Evolutionary conservation across 139 green algal genomes (phyloP).

Genomic region (Coelastrella sp.): DNA sequence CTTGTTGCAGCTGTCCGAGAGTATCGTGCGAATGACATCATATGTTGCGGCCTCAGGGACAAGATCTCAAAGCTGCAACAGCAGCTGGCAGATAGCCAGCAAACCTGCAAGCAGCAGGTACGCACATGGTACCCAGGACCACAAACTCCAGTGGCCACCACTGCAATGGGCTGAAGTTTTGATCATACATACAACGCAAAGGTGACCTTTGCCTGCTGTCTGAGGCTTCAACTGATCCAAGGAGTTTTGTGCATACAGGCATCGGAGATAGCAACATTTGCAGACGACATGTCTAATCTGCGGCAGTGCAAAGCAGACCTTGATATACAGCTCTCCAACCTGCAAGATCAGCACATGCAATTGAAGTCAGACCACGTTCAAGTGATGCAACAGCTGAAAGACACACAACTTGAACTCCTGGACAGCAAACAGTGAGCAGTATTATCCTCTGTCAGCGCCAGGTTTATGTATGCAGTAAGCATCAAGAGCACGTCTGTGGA

Average conservation of each 20-base stretch:
- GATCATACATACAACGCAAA: not conserved
- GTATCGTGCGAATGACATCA: conserved; percentile 42
- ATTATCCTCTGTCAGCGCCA: too few relatives aligned
- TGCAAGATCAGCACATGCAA: conserved; percentile 38
- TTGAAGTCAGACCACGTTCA: not conserved
- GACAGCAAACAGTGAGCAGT: conserved; percentile 19
- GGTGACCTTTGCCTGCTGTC: not conserved
- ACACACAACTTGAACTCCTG: not conserved
- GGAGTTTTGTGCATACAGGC: not conserved
- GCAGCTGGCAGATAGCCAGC: conserved; percentile 20
- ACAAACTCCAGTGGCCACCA: too few relatives aligned
- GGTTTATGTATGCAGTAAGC: not conserved
- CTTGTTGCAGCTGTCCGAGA: not conserved
- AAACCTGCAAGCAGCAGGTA: conserved; percentile 28
- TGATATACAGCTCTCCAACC: not conserved
- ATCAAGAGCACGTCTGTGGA: not conserved
- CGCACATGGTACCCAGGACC: too few relatives aligned
- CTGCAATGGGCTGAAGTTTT: not conserved
- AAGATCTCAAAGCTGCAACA: conserved; percentile 4
- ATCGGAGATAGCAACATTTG: not conserved
- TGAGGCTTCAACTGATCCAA: not conserved
- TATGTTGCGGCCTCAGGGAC: conserved; percentile 24
- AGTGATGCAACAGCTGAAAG: conserved; percentile 4
- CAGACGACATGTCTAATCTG: not conserved
- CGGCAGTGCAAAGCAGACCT: not conserved